phyloP scores from a whole-genome alignment of 2,329 filamentous ascomycete genomes.

The Colletotrichum sidae region DNA sequence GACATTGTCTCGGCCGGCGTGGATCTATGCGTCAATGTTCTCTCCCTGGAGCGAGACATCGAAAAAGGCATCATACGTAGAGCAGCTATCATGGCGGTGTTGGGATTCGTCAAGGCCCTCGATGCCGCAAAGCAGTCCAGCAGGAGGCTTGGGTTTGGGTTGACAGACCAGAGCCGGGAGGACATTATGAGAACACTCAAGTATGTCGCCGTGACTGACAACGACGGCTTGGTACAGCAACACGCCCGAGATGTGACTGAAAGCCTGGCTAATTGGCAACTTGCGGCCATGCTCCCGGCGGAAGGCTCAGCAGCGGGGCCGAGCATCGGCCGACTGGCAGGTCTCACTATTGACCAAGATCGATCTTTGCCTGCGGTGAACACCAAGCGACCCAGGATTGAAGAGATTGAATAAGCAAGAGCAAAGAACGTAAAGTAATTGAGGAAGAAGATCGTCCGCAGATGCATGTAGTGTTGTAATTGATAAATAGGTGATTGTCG shows the following conservation, averaged over 20 bases:
- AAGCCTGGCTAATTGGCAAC: conserved; percentile 71
- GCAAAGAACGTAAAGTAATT: no score
- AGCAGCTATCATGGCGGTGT: conserved; percentile 72
- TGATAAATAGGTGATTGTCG: no score
- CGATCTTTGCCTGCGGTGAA: conserved; percentile 23
- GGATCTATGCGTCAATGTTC: conserved; percentile 71
- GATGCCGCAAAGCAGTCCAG: conserved; percentile 62
- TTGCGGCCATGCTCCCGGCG: conserved; percentile 60
- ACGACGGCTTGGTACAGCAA: conserved; percentile 74
- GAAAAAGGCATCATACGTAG: conserved; percentile 75
- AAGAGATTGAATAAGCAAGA: conserved; percentile 67
- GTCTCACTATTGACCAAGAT: conserved; percentile 28
- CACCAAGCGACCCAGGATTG: conserved; percentile 57
- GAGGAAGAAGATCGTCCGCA: no score
- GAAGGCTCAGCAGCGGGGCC: not conserved
- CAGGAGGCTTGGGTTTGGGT: conserved; percentile 62
- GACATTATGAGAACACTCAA: conserved; percentile 72
- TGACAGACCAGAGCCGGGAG: conserved; percentile 65
- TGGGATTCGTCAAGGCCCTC: conserved; percentile 71
- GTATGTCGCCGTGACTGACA: conserved; percentile 75
- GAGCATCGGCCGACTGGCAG: conserved; percentile 25
- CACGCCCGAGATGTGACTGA: conserved; percentile 77
- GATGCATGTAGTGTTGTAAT: no score
- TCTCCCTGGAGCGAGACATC: conserved; percentile 70
- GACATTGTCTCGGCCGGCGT: conserved; percentile 65